Evolutionary conservation across 164 flowering plant species (phyloP).

Genomic region (Dillenia suffruticosa): DNA sequence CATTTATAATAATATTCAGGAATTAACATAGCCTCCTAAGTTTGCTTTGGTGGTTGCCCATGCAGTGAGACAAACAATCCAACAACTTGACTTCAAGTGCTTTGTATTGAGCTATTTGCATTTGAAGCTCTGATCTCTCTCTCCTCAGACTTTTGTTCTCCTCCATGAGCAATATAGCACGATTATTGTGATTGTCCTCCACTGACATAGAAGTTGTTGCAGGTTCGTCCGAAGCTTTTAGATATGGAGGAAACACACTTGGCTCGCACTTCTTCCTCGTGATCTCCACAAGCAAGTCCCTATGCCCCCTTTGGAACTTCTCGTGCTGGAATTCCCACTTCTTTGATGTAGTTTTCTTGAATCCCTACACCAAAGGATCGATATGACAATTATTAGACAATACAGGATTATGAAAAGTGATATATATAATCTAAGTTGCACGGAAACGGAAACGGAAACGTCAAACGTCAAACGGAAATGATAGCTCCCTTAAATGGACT

Average conservation of each 20-base stretch:
- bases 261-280: conserved; percentile 44
- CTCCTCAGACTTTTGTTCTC: conserved; percentile 44
- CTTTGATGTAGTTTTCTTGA: conserved; percentile 50
- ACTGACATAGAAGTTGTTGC: no score
- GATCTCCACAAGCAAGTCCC: conserved; percentile 41
- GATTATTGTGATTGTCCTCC: neutral
- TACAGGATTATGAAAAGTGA: no score
- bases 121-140: conserved; percentile 34
- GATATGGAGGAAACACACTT: conserved; percentile 43
- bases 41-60: conserved; percentile 15
- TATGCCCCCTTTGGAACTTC: conserved; percentile 43
- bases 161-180: conserved; percentile 27
- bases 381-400: no score
- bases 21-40: conserved; percentile 6
- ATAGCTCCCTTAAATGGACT: no score
- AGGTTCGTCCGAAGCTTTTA: conserved; percentile 22
- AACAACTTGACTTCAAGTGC: conserved; percentile 38
- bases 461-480: no score
- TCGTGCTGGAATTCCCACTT: conserved; percentile 61
- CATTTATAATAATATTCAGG: no score
- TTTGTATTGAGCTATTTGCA: conserved; percentile 43
- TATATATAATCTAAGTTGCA: no score
- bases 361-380: conserved; percentile 33
- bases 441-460: no score
- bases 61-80: conserved; percentile 25